Base-by-base conservation (phyloP, 768 basidiomycete species). In the Podaxis sp. region DNA sequence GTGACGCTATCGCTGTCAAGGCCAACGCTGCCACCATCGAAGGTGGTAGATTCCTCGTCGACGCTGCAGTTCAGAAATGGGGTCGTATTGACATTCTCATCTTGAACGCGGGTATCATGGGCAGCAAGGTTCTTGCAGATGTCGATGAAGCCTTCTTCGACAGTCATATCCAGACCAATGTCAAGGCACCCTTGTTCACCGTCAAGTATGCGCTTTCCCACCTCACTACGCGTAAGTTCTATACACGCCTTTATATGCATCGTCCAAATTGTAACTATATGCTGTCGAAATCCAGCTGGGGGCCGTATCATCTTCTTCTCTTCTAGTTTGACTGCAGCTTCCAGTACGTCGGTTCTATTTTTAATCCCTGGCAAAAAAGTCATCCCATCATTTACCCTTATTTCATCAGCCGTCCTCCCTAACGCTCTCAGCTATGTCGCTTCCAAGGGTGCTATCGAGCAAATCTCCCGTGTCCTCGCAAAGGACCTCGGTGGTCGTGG, bases 371-470 rank as follows among this genome's bases (percentile, higher is more conserved):
- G 24, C 44, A 1, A 30, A 57, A 24, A 28, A 30, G 26, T 46
- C 36, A 40, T 57, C 53, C 46, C 41, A 55, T 26, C 22, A 55
- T 20, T 33, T 33, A 33, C 20, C 46, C 8, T 6, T 51, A n/a
- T 46, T 20, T 38, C 8, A 49, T 30, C 56, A 79, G 76, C 70
- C 20, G 73, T 87, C 37, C 71, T 75, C 4, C 80, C 85, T 0
- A 80, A 80, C 62, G 76, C 78, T 17, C 76, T 87, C 28, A 72
- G 80, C 51, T 87, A 85, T 71, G 76, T 79, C 61, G 80, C 82
- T 28, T 79, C 84, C 0, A 86, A 87, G 70, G 86, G 83, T 40
- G 85, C 86, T 0, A 75, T 87, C 58, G 85, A 87, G 68, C 86
- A 87, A 65, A 74, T 86, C 49, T 73, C 80, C 37, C 80, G 85